These are phyloP conservation scores for Epichloe amarillans DNA, from an alignment of 2,329 filamentous ascomycete genomes.

Conservation along the genomic window DNA sequence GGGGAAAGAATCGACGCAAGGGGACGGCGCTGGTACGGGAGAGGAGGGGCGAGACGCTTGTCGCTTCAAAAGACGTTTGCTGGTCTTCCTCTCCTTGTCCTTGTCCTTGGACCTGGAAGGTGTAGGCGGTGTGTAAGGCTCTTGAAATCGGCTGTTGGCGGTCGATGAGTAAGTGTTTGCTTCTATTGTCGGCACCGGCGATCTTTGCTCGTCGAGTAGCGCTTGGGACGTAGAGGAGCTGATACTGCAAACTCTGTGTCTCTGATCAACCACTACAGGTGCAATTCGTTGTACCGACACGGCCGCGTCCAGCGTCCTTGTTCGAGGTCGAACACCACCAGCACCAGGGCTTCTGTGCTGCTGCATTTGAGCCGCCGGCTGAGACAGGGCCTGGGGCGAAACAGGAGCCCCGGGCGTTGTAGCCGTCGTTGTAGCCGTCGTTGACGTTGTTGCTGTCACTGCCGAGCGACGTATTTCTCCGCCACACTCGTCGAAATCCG, in stretches of 20 bases:
- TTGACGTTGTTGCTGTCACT: slow-evolving; percentile 3
- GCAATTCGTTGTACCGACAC: slow-evolving; percentile 32
- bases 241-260: slow-evolving; percentile 57
- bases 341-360: slow-evolving; percentile 20
- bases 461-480: slow-evolving; percentile 24
- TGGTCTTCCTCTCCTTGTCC: slow-evolving; percentile 30
- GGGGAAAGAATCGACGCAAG: slow-evolving; percentile 46
- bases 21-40: slow-evolving; percentile 38
- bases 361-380: slow-evolving; percentile 8
- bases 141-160: slow-evolving; percentile 21
- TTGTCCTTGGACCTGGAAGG: slow-evolving; percentile 8
- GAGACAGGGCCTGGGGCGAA: neutral
- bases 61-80: slow-evolving; percentile 41
- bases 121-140: slow-evolving; percentile 14
- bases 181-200: slow-evolving; percentile 27
- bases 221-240: slow-evolving; percentile 46
- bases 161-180: slow-evolving; percentile 29
- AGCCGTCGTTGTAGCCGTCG: neutral
- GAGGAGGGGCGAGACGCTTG: slow-evolving; percentile 44
- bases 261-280: slow-evolving; percentile 30
- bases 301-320: slow-evolving; percentile 44
- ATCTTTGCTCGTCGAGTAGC: slow-evolving; percentile 35
- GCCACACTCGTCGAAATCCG: slow-evolving; percentile 30
- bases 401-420: neutral
- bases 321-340: slow-evolving; percentile 35